Evolutionary conservation across 2,329 filamentous ascomycete genomes (phyloP).

Genomic region (Aspergillus sclerotialis): DNA sequence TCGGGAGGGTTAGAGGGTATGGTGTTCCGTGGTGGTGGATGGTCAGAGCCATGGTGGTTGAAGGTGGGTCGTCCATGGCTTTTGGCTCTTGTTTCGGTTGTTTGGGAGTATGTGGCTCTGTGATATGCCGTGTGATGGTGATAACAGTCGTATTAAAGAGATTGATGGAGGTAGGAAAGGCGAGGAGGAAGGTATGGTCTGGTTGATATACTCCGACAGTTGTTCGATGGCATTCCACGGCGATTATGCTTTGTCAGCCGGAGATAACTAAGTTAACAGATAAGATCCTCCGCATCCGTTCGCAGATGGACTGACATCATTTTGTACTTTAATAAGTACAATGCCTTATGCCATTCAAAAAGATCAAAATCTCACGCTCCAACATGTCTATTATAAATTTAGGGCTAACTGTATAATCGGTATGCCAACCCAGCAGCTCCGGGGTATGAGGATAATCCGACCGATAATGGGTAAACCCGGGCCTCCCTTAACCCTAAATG

Average conservation of each 20-base stretch:
- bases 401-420: too few species aligned
- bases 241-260: conserved; percentile 26
- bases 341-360: background rate
- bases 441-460: too few species aligned
- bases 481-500: too few species aligned
- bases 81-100: too few species aligned
- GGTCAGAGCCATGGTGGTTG: conserved; percentile 34
- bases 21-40: conserved; percentile 50
- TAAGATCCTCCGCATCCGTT: conserved; percentile 1
- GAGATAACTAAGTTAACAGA: conserved; percentile 22
- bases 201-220: conserved; percentile 10
- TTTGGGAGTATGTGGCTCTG: too few species aligned
- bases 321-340: background rate
- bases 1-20: conserved; percentile 44
- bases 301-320: background rate
- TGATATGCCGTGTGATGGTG: too few species aligned
- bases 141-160: background rate
- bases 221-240: conserved; percentile 25
- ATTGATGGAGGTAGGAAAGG: background rate
- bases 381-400: too few species aligned
- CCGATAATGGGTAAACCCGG: too few species aligned
- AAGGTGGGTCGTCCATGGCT: conserved; percentile 3
- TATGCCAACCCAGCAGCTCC: too few species aligned
- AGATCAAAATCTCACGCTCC: too few species aligned
- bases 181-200: conserved; percentile 4